phyloP scores from a whole-genome alignment of 2,329 filamentous ascomycete genomes.

The Fusarium sp. region DNA sequence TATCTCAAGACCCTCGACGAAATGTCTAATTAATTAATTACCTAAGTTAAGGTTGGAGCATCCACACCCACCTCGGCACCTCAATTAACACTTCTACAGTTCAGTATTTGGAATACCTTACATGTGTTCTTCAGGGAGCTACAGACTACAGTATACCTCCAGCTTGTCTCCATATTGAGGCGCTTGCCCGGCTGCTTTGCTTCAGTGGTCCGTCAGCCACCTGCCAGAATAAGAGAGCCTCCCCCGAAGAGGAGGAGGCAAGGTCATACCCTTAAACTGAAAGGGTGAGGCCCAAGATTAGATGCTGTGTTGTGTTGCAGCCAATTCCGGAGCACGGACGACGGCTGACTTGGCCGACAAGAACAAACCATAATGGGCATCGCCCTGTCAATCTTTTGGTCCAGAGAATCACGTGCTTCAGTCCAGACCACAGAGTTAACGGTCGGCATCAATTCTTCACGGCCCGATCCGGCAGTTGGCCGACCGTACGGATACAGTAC shows the following conservation, averaged over 20 bases:
- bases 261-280: neutral
- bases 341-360: neutral
- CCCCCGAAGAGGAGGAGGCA: constrained; percentile 2
- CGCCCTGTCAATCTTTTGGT: constrained; percentile 2
- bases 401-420: neutral
- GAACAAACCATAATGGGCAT: neutral
- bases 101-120: constrained; percentile 3
- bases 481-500: neutral
- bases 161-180: constrained; percentile 9
- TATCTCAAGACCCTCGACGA: neutral
- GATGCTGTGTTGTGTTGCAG: constrained; percentile 4
- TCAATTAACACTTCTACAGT: neutral
- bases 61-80: constrained; percentile 3
- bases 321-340: constrained; percentile 4
- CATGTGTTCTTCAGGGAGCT: neutral
- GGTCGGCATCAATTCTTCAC: constrained; percentile 3
- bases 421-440: constrained; percentile 1
- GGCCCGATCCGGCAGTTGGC: constrained; percentile 24
- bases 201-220: constrained; percentile 11
- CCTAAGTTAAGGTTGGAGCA: neutral
- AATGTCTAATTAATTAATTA: neutral
- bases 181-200: neutral
- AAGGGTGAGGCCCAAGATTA: neutral
- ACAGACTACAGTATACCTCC: neutral
- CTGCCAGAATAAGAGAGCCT: constrained; percentile 20